Conservation (phyloP, 1,139 yeast genomes). For the Suhomyces taliae region DNA sequence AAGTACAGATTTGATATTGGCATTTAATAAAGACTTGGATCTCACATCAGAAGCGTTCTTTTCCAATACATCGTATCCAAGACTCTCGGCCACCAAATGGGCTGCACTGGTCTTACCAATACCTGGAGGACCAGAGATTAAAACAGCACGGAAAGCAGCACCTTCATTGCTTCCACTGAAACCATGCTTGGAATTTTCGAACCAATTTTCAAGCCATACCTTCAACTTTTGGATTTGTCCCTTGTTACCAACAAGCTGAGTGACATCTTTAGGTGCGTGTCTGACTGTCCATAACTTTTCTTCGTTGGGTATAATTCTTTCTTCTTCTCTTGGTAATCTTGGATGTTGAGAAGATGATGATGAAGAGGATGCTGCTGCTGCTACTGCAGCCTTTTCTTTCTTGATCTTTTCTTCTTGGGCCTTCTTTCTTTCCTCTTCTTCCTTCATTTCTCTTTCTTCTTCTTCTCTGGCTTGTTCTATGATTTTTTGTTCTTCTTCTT, state of each 20-base stretch:
- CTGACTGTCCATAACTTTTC: slow-evolving; percentile 88
- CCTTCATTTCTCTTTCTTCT: slow-evolving; percentile 19
- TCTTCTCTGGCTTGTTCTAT: slow-evolving; percentile 50
- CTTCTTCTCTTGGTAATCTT: slow-evolving; percentile 18
- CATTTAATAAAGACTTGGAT: slow-evolving; percentile 72
- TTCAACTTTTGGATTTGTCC: slow-evolving; percentile 65
- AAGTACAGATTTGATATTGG: slow-evolving; percentile 67
- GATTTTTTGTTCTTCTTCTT: slow-evolving; percentile 59
- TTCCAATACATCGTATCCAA: slow-evolving; percentile 73
- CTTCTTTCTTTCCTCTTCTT: slow-evolving; percentile 16
- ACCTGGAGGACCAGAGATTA: slow-evolving; percentile 86
- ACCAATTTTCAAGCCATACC: slow-evolving; percentile 83
- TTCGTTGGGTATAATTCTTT: slow-evolving; percentile 36
- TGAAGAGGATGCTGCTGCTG: not conserved
- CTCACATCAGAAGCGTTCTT: slow-evolving; percentile 89
- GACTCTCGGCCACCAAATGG: slow-evolving; percentile 63
- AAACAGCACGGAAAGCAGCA: slow-evolving; percentile 74
- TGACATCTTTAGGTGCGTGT: slow-evolving; percentile 77
- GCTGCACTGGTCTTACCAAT: slow-evolving; percentile 84
- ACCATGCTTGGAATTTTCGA: slow-evolving; percentile 50
- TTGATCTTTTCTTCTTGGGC: slow-evolving; percentile 2
- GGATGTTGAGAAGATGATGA: not conserved
- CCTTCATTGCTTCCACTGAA: slow-evolving; percentile 64
- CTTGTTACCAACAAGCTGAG: slow-evolving; percentile 90
- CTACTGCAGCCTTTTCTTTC: not conserved